A percentile compares a stretch with the other conserved stretches of the same genome.
Conservation (phyloP, 257 asterid genomes). For the Plantago elongata region DNA sequence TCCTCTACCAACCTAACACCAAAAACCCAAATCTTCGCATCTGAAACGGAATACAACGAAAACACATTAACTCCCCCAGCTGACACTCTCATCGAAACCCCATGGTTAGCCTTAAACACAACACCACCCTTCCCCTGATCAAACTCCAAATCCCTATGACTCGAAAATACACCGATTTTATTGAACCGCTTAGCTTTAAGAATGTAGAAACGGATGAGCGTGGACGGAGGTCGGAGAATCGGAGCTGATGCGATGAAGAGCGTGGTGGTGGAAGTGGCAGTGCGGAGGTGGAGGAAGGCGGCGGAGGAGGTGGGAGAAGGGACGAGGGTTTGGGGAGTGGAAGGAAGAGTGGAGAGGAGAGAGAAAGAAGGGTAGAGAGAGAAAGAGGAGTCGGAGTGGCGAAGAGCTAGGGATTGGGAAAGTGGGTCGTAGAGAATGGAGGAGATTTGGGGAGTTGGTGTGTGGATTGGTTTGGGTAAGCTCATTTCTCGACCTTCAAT, state of each 20-base stretch:
- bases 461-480: constrained; percentile 42
- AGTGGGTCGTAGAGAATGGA: constrained; percentile 49
- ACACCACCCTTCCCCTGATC: constrained; percentile 41
- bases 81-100: constrained; percentile 57
- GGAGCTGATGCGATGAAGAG: constrained; percentile 56
- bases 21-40: constrained; percentile 66
- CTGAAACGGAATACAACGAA: constrained; percentile 59
- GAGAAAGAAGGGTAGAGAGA: constrained; percentile 54
- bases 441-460: constrained; percentile 40
- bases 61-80: constrained; percentile 64
- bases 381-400: constrained; percentile 67
- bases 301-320: constrained; percentile 52
- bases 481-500: constrained; percentile 50
- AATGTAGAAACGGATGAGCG: constrained; percentile 54
- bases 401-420: constrained; percentile 57
- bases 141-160: constrained; percentile 50
- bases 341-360: constrained; percentile 31
- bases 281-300: constrained; percentile 40
- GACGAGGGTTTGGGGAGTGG: constrained; percentile 31
- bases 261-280: constrained; percentile 22
- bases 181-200: constrained; percentile 30
- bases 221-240: constrained; percentile 38
- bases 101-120: constrained; percentile 56
- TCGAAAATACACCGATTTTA: constrained; percentile 39
- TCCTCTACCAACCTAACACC: constrained; percentile 43